These are phyloP conservation scores for Cercospora sp. DNA, from an alignment of 2,329 filamentous ascomycete species.

Conservation along the genomic window DNA sequence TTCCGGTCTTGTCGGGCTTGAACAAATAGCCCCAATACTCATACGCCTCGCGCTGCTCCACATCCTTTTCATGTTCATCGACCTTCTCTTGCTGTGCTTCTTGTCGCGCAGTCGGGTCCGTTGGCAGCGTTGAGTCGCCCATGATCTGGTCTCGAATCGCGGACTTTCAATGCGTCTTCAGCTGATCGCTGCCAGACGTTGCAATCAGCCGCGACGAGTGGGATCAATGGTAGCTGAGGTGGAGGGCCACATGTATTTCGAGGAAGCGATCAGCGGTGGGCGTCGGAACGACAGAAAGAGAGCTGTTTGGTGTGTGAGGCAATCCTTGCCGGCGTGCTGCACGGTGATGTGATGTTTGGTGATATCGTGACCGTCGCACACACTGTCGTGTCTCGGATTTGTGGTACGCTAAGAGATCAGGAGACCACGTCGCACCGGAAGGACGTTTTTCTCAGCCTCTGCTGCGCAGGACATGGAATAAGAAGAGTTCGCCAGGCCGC, in stretches of 20 bases:
- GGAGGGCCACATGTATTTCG: neutral
- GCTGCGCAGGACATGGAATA: neutral
- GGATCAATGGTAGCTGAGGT: neutral
- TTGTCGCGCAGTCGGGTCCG: conserved; percentile 11
- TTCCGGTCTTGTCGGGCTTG: conserved; percentile 54
- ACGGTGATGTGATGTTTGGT: conserved; percentile 5
- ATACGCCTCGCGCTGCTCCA: conserved; percentile 45
- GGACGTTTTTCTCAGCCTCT: neutral
- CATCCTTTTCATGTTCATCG: conserved; percentile 31
- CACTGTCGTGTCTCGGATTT: neutral
- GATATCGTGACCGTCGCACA: neutral
- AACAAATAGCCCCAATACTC: conserved; percentile 55
- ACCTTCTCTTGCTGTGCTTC: conserved; percentile 16
- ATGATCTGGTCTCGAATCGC: neutral
- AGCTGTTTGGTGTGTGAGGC: neutral
- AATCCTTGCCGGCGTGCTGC: conserved; percentile 8
- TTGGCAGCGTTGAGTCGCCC: conserved; percentile 1
- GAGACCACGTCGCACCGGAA: neutral
- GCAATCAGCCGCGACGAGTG: neutral
- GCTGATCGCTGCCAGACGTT: neutral
- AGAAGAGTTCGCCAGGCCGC: neutral
- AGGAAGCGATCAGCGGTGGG: neutral
- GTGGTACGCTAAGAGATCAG: neutral
- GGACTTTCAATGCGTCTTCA: neutral
- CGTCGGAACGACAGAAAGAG: neutral